Evolutionary conservation across 2,329 filamentous ascomycete species (phyloP).

Genomic region (Penicillium decumbens): DNA sequence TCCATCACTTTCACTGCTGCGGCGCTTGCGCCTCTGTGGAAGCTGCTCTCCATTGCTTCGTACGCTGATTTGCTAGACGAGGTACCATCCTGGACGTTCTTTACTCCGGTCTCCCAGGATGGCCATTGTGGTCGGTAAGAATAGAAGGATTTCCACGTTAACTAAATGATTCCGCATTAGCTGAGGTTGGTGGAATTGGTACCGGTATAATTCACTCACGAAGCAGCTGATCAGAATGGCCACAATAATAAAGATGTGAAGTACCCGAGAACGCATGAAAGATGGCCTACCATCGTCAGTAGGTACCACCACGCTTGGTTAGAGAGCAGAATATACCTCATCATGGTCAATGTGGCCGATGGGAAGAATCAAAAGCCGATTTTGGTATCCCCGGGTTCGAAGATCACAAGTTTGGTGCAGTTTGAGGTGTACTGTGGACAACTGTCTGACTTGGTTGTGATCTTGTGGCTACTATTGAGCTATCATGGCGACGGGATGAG

Average conservation of each 20-base stretch:
- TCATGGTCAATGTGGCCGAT: background rate
- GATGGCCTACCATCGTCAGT: background rate
- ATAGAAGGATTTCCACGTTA: background rate
- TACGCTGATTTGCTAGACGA: background rate
- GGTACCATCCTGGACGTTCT: background rate
- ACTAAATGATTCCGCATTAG: background rate
- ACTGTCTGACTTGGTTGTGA: background rate
- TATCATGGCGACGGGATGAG: background rate
- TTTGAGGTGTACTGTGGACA: background rate
- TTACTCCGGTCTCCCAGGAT: background rate
- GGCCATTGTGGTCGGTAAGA: background rate
- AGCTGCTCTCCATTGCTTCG: background rate
- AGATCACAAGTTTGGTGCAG: background rate
- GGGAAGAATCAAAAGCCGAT: background rate
- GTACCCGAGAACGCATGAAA: background rate
- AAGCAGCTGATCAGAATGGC: background rate
- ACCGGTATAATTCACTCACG: background rate
- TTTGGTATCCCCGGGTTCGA: background rate
- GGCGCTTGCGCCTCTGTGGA: background rate
- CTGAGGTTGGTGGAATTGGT: background rate
- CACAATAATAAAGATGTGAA: background rate
- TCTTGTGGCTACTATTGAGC: background rate
- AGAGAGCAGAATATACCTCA: background rate
- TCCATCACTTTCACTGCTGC: background rate
- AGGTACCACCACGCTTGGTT: background rate